These are phyloP conservation scores for Pontederia paniculata DNA, from an alignment of 176 grass and related monocot genomes.

Conservation along the genomic window DNA sequence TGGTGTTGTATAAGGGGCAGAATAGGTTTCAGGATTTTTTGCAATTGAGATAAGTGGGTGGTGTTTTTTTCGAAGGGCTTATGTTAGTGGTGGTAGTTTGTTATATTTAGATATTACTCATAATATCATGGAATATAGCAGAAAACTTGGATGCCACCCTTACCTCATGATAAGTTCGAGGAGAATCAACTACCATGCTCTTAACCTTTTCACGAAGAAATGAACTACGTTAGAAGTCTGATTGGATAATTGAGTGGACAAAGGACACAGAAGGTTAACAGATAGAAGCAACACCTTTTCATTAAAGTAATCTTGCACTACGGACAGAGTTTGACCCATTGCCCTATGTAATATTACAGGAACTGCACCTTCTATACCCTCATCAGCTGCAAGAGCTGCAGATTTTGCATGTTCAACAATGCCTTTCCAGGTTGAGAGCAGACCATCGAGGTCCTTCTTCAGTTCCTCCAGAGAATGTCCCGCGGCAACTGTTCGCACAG, in stretches of 20 bases:
- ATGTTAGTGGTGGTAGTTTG: neutral
- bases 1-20: too few species aligned
- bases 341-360: slow-evolving; percentile 73
- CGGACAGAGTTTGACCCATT: slow-evolving; percentile 68
- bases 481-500: slow-evolving; percentile 60
- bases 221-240: slow-evolving; percentile 5
- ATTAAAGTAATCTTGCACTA: slow-evolving; percentile 98
- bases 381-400: slow-evolving; percentile 67
- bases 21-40: too few species aligned
- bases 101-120: neutral
- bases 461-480: slow-evolving; percentile 88
- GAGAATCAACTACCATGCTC: slow-evolving; percentile 84
- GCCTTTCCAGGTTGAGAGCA: slow-evolving; percentile 75
- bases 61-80: neutral
- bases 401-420: slow-evolving; percentile 83
- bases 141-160: neutral
- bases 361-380: slow-evolving; percentile 70
- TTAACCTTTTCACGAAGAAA: slow-evolving; percentile 43
- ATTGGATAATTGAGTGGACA: neutral
- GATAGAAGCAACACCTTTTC: slow-evolving; percentile 52
- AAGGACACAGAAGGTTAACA: neutral
- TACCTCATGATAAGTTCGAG: slow-evolving; percentile 84
- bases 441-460: slow-evolving; percentile 73
- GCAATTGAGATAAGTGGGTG: too few species aligned
- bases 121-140: neutral